A percentile compares a stretch with the other conserved stretches of the same genome.
These are phyloP conservation scores for Suhomyces anneliseae DNA, from an alignment of 1,139 yeast genomes.

Conservation along the genomic window DNA sequence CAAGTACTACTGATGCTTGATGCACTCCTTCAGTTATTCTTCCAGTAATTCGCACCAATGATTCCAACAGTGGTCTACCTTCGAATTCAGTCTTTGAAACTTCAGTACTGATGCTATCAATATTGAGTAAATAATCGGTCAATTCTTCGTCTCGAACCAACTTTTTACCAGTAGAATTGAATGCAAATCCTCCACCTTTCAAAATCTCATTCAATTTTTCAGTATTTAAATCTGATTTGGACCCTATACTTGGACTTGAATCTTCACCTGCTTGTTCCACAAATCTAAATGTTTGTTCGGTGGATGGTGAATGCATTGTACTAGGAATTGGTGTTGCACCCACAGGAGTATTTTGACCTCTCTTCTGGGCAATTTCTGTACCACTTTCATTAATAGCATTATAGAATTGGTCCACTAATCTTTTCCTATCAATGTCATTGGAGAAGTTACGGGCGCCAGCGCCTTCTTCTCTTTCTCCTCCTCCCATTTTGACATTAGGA, in stretches of 20 bases:
- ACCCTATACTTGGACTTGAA: background rate
- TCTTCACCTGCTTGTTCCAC: conserved; percentile 4
- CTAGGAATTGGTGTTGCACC: conserved; percentile 2
- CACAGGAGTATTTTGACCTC: conserved; percentile 1
- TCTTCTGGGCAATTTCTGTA: conserved; percentile 6
- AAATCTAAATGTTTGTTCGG: conserved; percentile 9
- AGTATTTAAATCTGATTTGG: background rate
- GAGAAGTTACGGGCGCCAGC: conserved; percentile 7
- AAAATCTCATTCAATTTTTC: conserved; percentile 20
- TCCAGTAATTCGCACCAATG: conserved; percentile 7
- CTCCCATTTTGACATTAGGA: conserved; percentile 6
- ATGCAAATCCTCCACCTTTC: conserved; percentile 26
- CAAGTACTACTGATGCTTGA: conserved; percentile 2
- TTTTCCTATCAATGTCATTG: conserved; percentile 24
- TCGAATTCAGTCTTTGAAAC: conserved; percentile 8
- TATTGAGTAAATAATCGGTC: conserved; percentile 33
- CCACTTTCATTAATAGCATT: conserved; percentile 19
- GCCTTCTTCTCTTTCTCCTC: conserved; percentile 7
- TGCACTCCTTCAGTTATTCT: conserved; percentile 7
- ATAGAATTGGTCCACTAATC: conserved; percentile 46
- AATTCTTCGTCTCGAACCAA: conserved; percentile 28
- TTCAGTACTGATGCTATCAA: conserved; percentile 33
- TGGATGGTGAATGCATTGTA: conserved; percentile 8
- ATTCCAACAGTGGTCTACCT: conserved; percentile 7
- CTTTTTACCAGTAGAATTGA: conserved; percentile 15